Conservation (phyloP, 371 early-diverging fungal genomes). For the Gilbertella persicaria region DNA sequence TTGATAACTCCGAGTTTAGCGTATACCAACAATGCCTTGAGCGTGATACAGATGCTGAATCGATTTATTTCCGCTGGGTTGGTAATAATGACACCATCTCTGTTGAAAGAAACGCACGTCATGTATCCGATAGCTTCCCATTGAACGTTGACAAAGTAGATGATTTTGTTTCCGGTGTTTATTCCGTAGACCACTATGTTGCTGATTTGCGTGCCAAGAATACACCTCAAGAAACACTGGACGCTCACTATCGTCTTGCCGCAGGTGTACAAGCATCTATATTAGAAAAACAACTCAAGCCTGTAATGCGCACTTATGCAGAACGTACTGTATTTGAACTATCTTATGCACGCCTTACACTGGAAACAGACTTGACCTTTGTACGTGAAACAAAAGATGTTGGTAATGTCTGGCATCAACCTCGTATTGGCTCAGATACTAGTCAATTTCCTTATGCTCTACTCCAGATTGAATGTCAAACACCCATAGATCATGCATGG, state of each 20-base stretch:
- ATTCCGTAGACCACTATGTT: slow-evolving; percentile 75
- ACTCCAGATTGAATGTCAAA: slow-evolving; percentile 90
- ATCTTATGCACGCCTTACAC: slow-evolving; percentile 95
- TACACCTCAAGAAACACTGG: slow-evolving; percentile 72
- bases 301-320: slow-evolving; percentile 93
- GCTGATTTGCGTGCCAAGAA: slow-evolving; percentile 77
- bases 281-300: slow-evolving; percentile 75
- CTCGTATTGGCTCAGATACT: slow-evolving; percentile 78
- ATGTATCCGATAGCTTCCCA: slow-evolving; percentile 91
- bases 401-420: slow-evolving; percentile 83
- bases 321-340: slow-evolving; percentile 99
- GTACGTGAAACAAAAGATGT: slow-evolving; percentile 93
- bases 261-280: slow-evolving; percentile 83
- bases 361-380: slow-evolving; percentile 98
- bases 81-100: slow-evolving; percentile 74
- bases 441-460: slow-evolving; percentile 49
- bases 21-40: slow-evolving; percentile 92
- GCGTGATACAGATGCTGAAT: slow-evolving; percentile 91
- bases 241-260: slow-evolving; percentile 73
- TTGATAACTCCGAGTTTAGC: slow-evolving; percentile 92
- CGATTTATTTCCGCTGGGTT: slow-evolving; percentile 92
- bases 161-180: slow-evolving; percentile 78
- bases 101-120: slow-evolving; percentile 98
- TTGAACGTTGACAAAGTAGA: slow-evolving; percentile 91
- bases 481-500: slow-evolving; percentile 94